Conservation (phyloP, 2,329 filamentous ascomycete genomes). For the Canariomyces notabilis region DNA sequence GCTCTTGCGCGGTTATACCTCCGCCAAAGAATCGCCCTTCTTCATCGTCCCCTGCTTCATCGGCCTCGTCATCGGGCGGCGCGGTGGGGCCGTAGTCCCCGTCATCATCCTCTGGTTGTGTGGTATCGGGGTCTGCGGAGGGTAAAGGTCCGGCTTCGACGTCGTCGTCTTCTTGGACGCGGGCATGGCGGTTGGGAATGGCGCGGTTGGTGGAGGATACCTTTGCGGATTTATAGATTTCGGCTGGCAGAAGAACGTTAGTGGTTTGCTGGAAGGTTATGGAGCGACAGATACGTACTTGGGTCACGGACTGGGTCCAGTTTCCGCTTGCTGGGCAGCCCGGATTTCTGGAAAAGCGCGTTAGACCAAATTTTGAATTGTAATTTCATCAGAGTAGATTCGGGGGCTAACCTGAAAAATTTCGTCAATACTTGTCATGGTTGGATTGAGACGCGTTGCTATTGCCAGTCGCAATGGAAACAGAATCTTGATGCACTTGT, state of each 20-base stretch:
- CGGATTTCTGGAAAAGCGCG: constrained; percentile 34
- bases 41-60: constrained; percentile 63
- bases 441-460: too few species aligned
- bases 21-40: constrained; percentile 95
- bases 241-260: constrained; percentile 36
- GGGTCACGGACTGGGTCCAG: constrained; percentile 57
- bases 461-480: too few species aligned
- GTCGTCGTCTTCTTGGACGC: constrained; percentile 41
- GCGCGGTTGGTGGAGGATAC: constrained; percentile 39
- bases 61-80: constrained; percentile 48
- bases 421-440: constrained; percentile 55
- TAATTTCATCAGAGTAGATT: neutral
- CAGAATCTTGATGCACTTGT: constrained; percentile 4
- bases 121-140: constrained; percentile 41
- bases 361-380: constrained; percentile 1
- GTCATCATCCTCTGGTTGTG: constrained; percentile 46
- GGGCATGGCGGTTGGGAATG: constrained; percentile 37
- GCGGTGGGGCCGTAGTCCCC: constrained; percentile 40
- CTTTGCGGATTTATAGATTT: constrained; percentile 61
- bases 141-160: constrained; percentile 44
- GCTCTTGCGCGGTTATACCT: constrained; percentile 76
- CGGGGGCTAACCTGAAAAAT: constrained; percentile 47
- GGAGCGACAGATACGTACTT: constrained; percentile 42
- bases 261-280: constrained; percentile 1
- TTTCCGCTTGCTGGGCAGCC: constrained; percentile 56